Evolutionary conservation across 768 basidiomycete genomes (phyloP), one percentile per base, ranked within the genome.

Genomic region (Phanerochaete carnosa): DNA sequence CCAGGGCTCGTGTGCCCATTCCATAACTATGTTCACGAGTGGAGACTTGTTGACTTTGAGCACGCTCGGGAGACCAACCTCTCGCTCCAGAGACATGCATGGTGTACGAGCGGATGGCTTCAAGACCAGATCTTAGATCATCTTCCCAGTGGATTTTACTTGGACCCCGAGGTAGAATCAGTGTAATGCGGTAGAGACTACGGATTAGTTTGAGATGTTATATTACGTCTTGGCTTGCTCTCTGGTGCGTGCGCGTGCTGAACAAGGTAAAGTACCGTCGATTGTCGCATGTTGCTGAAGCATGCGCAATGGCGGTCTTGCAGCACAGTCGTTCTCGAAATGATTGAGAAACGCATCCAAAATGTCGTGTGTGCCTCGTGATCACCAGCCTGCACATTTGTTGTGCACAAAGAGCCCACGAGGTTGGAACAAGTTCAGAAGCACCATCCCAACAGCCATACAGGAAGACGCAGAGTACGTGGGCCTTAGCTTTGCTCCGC

Each of bases 401-500:
- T 39, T 39, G 37, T 39, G 37, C 37, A 39, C 37, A 39, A 39
- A 39, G 19, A 19, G 11, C 19, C 19, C 11, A 9, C 19, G 37
- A 9, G 37, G 37, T 39, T 39, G 37, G 19, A 19, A 39, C 37
- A 39, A 39, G 37, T 39, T n/a, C n/a, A n/a, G n/a, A n/a, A n/a
- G n/a, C 39, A 43, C 8, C 39, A 19, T 19, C 39, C 8, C 39
- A 35, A 35, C 33, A 35, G 7, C 6, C 13, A 35, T 6, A 35
- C 13, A 13, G 23, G 46, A 47, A 47, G 11, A 47, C 11, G 46
- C n/a, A 47, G 16, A 29, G 46, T 23, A 45, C 56, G 56, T 50
- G 46, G n/a, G 16, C 11, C 45, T 58, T 73, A 89, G 50, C 79
- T 80, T 78, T 96, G 93, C 76, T 95, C 92, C 47, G 80, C 80